Conservation (phyloP, 176 grass and related monocot genomes). For the maize (Zea mays) region DNA sequence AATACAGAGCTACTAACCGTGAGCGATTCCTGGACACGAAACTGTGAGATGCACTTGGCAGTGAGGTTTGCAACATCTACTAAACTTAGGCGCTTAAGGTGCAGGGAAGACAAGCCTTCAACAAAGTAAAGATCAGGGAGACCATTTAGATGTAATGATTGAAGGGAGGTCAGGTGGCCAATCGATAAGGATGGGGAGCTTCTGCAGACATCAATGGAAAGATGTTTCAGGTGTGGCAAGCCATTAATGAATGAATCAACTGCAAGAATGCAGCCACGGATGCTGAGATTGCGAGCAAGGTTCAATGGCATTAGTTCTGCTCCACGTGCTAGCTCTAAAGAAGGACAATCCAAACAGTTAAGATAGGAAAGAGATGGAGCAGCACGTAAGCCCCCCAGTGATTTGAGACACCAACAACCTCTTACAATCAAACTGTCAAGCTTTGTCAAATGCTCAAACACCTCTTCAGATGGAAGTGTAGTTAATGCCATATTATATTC, state of each 20-base stretch:
- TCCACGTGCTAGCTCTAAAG: too few relatives aligned
- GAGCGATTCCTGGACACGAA: background rate
- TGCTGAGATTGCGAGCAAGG: too few relatives aligned
- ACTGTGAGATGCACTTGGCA: background rate
- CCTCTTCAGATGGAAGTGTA: conserved; percentile 15
- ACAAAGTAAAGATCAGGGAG: background rate
- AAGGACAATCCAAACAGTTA: too few relatives aligned
- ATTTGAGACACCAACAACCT: too few relatives aligned
- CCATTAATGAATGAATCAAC: too few relatives aligned
- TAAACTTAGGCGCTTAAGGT: rapidly evolving
- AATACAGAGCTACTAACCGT: background rate
- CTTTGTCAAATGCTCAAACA: background rate
- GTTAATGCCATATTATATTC: background rate
- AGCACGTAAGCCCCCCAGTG: too few relatives aligned
- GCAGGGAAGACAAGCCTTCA: conserved; percentile 16
- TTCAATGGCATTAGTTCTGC: too few relatives aligned
- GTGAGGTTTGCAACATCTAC: background rate
- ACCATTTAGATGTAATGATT: rapidly evolving
- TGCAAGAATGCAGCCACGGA: too few relatives aligned
- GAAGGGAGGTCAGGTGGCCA: background rate
- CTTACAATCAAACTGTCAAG: rapidly evolving
- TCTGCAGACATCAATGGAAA: too few relatives aligned
- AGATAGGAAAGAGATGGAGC: too few relatives aligned
- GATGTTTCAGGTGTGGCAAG: too few relatives aligned
- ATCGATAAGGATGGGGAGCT: background rate